These are phyloP conservation scores for Prosopis cineraria DNA, from an alignment of 306 rosid genomes.

Conservation along the genomic window DNA sequence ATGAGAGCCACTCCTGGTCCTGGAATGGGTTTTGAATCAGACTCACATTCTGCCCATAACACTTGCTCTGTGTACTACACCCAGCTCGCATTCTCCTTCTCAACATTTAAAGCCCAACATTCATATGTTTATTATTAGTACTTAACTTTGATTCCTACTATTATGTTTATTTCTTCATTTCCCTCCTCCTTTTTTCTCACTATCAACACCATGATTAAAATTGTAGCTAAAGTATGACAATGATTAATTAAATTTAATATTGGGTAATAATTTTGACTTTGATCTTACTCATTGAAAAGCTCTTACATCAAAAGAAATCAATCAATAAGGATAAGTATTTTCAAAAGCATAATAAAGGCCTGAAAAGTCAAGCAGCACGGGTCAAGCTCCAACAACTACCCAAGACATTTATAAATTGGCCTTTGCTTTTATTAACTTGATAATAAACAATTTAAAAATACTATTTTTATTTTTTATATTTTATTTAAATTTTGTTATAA, in stretches of 20 bases:
- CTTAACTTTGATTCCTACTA: not conserved
- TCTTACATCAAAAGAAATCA: not conserved
- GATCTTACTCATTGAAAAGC: not conserved
- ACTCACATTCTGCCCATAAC: not conserved
- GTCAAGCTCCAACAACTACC: not conserved
- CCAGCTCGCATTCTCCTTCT: not conserved
- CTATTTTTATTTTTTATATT: too few relatives aligned
- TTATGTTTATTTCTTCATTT: not conserved
- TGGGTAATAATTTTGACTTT: slow-evolving; percentile 11
- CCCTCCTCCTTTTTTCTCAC: not conserved
- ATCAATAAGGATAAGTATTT: not conserved
- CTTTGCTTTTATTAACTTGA: not conserved
- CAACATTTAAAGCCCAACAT: not conserved
- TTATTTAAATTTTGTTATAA: too few relatives aligned
- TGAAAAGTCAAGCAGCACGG: not conserved
- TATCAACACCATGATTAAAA: not conserved
- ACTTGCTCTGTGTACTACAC: not conserved
- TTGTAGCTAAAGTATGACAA: not conserved
- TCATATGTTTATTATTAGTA: too few relatives aligned
- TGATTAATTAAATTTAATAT: not conserved
- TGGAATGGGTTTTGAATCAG: not conserved
- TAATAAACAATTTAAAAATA: too few relatives aligned
- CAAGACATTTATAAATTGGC: not conserved
- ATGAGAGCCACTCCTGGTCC: not conserved
- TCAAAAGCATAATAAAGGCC: not conserved